These are phyloP conservation scores for Erysimum pusillum DNA, from an alignment of 441 rosid genomes.

Conservation along the genomic window DNA sequence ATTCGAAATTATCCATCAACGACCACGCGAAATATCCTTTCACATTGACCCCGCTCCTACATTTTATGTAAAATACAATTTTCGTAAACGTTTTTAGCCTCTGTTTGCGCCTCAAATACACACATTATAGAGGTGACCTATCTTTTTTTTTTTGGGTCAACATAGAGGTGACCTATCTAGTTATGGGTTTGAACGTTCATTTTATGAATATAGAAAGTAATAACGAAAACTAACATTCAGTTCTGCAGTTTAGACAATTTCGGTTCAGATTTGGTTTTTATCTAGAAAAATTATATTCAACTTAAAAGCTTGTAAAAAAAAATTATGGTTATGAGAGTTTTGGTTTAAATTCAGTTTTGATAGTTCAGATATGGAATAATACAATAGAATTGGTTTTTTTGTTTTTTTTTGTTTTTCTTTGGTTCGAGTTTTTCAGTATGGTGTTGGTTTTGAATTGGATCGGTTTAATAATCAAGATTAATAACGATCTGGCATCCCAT, in stretches of 20 bases:
- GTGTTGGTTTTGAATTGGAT: not conserved
- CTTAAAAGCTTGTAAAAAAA: not conserved
- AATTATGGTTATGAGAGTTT: too few relatives aligned
- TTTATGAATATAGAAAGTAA: not conserved
- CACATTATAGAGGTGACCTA: too few relatives aligned
- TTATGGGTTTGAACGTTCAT: not conserved
- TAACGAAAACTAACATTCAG: not conserved
- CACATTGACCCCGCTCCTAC: slow-evolving; percentile 51
- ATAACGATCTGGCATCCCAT: not conserved
- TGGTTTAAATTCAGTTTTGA: too few relatives aligned
- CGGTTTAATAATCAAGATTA: not conserved
- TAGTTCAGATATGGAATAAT: too few relatives aligned
- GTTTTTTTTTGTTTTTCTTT: too few relatives aligned
- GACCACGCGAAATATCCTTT: slow-evolving; percentile 57
- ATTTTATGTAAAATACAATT: slow-evolving; percentile 13
- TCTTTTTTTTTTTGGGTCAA: too few relatives aligned
- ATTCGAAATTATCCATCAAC: slow-evolving; percentile 51
- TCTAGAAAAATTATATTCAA: not conserved
- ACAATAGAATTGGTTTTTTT: too few relatives aligned
- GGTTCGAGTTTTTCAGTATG: not conserved
- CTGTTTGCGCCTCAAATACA: not conserved
- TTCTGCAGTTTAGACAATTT: not conserved
- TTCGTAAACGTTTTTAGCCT: not conserved
- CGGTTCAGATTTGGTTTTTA: not conserved
- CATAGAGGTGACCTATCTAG: not conserved